Evolutionary conservation across 495 filamentous ascomycete genomes (phyloP).

Genomic region (Xylaria grammica): DNA sequence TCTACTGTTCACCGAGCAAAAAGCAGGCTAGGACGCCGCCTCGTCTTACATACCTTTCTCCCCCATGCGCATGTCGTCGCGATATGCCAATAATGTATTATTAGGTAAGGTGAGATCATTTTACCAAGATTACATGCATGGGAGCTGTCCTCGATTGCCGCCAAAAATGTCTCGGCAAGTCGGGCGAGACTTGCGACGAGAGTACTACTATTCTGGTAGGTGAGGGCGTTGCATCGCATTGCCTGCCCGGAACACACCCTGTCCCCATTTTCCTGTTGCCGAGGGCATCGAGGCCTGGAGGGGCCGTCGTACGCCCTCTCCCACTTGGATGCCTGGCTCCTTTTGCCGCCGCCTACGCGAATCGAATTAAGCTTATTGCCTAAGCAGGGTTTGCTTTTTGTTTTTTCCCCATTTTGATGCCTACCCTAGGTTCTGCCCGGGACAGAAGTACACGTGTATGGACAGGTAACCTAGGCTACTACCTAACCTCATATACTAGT

Average conservation of each 20-base stretch:
- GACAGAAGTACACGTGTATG: no score
- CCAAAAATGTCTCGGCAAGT: constrained; percentile 7
- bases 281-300: constrained; percentile 12
- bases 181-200: neutral
- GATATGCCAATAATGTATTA: neutral
- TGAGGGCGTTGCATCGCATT: constrained; percentile 17
- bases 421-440: no score
- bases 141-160: constrained; percentile 10
- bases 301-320: no score
- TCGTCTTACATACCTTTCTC: neutral
- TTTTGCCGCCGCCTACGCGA: no score
- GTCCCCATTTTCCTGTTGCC: constrained; percentile 10
- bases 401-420: neutral
- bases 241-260: constrained; percentile 12
- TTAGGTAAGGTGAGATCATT: constrained; percentile 9
- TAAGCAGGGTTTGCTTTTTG: neutral
- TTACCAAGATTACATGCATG: neutral
- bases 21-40: neutral
- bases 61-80: neutral
- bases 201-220: constrained; percentile 7
- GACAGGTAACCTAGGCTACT: no score
- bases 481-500: no score
- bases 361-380: constrained; percentile 7
- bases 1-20: neutral
- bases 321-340: no score